phyloP scores from a whole-genome alignment of 345 rosid species.

The Acer yangbiense region DNA sequence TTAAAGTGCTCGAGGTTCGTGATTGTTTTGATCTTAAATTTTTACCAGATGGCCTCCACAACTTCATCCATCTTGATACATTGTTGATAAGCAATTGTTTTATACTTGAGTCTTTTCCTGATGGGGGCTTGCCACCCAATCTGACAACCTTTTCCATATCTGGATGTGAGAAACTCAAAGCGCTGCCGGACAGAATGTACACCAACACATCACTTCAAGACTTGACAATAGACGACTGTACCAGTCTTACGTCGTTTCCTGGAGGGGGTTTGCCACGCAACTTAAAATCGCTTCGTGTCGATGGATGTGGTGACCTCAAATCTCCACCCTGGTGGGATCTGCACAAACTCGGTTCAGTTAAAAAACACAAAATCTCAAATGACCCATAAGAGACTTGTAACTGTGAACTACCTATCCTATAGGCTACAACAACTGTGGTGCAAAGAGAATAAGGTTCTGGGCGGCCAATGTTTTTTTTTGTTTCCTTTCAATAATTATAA shows the following conservation, averaged over 20 bases:
- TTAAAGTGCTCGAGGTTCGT: not conserved
- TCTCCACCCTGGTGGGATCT: not conserved
- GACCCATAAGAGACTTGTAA: too few relatives aligned
- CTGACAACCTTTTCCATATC: not conserved
- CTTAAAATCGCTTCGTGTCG: not conserved
- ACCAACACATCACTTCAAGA: not conserved
- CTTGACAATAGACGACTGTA: not conserved
- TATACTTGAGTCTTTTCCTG: not conserved
- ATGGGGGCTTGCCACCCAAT: not conserved
- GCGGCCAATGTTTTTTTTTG: too few relatives aligned
- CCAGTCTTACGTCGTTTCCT: not conserved
- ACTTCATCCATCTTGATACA: not conserved
- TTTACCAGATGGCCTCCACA: not conserved
- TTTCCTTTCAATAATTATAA: too few relatives aligned
- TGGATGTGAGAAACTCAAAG: not conserved
- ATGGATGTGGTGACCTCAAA: not conserved
- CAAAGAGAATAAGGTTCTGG: too few relatives aligned
- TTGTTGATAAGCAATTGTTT: not conserved
- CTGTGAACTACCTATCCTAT: too few relatives aligned
- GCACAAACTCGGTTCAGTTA: not conserved
- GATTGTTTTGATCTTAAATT: not conserved
- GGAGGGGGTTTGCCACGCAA: not conserved
- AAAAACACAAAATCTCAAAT: not conserved
- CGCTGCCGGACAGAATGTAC: not conserved
- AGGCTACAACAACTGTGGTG: too few relatives aligned